Conservation (phyloP, 306 rosid species). For the Senna siamea region DNA sequence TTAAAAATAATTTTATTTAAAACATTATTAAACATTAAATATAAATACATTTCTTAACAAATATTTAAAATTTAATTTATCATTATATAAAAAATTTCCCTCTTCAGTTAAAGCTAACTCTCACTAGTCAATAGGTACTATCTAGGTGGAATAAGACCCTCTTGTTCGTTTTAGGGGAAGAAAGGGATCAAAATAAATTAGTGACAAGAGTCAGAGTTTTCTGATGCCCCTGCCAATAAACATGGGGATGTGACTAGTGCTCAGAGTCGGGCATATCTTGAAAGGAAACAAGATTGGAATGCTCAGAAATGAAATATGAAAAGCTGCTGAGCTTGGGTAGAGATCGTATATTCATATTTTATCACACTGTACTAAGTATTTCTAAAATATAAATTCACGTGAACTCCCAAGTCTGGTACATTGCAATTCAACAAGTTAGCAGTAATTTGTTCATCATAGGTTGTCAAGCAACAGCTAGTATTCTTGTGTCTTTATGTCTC, state of each 20-base stretch:
- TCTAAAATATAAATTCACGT: no score
- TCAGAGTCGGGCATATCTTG: not conserved
- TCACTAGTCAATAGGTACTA: no score
- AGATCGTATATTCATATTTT: no score
- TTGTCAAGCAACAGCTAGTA: not conserved
- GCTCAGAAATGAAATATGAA: not conserved
- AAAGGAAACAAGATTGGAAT: not conserved
- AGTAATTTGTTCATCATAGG: not conserved
- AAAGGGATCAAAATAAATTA: not conserved
- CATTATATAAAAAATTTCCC: no score
- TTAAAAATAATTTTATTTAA: no score
- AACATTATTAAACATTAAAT: no score
- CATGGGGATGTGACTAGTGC: not conserved
- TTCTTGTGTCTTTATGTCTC: no score
- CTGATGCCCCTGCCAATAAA: not conserved
- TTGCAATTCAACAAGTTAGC: not conserved
- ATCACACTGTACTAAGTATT: no score
- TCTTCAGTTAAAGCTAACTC: no score
- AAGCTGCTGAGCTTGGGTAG: not conserved
- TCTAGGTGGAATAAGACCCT: not conserved
- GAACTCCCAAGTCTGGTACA: not conserved
- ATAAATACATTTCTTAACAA: no score
- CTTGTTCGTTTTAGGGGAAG: not conserved
- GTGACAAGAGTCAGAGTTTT: not conserved
- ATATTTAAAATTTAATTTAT: no score